Percentiles rank a stretch among this genome's conserved stretches.
phyloP scores from a whole-genome alignment of 768 basidiomycete genomes.

The Suillus subaureus region DNA sequence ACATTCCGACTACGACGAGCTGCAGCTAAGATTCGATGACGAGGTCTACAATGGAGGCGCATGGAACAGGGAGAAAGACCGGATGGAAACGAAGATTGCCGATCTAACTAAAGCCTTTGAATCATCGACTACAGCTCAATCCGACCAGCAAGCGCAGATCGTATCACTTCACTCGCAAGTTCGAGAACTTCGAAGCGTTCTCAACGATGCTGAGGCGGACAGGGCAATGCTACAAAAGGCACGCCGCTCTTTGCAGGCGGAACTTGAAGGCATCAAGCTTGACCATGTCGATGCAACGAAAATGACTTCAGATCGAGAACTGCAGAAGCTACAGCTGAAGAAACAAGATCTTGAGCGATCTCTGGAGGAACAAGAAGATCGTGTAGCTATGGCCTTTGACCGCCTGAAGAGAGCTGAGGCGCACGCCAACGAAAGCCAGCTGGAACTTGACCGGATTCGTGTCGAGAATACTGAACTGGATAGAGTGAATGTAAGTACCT shows the following conservation, averaged over 20 bases:
- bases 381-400: conserved; percentile 69
- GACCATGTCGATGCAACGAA: conserved; percentile 72
- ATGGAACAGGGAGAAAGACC: conserved; percentile 89
- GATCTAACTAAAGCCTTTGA: conserved; percentile 80
- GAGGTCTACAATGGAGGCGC: conserved; percentile 76
- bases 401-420: conserved; percentile 82
- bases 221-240: conserved; percentile 79
- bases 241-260: conserved; percentile 75
- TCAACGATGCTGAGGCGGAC: conserved; percentile 87
- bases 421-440: conserved; percentile 72
- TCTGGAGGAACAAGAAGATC: conserved; percentile 77
- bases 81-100: conserved; percentile 78
- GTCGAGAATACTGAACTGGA: conserved; percentile 85
- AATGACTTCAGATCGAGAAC: conserved; percentile 70
- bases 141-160: conserved; percentile 84
- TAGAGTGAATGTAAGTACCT: conserved; percentile 63
- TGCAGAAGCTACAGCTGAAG: conserved; percentile 75
- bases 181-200: conserved; percentile 74
- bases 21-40: conserved; percentile 75
- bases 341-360: conserved; percentile 82
- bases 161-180: conserved; percentile 85
- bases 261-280: conserved; percentile 78
- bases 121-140: conserved; percentile 66
- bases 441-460: conserved; percentile 73
- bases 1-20: conserved; percentile 73